Evolutionary conservation across 2,329 filamentous ascomycete genomes (phyloP).

Genomic region (Aspergillus luchuensis): DNA sequence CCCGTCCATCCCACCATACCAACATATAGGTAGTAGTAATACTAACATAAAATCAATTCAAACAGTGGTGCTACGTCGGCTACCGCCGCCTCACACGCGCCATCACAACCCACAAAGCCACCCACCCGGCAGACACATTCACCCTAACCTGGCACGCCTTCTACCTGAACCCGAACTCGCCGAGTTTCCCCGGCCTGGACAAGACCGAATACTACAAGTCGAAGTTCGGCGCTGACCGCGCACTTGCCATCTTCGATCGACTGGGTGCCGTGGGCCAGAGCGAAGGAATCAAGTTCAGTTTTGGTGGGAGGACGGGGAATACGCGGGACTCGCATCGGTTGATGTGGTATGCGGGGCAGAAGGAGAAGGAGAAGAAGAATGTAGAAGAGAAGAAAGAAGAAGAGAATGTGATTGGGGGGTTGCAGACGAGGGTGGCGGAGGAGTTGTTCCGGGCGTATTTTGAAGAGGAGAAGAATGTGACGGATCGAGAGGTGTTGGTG

Average conservation of each 20-base stretch:
- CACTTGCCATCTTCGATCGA: slow-evolving; percentile 58
- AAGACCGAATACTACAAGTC: slow-evolving; percentile 61
- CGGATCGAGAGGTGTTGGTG: slow-evolving; percentile 55
- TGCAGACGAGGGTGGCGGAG: slow-evolving; percentile 63
- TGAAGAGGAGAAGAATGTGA: slow-evolving; percentile 66
- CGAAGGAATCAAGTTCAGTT: slow-evolving; percentile 73
- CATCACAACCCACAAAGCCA: slow-evolving; percentile 66
- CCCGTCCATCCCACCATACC: slow-evolving; percentile 3
- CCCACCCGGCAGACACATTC: slow-evolving; percentile 70
- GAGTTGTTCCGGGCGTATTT: slow-evolving; percentile 68
- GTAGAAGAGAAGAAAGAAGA: slow-evolving; percentile 11
- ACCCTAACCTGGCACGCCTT: slow-evolving; percentile 75
- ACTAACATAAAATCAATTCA: slow-evolving; percentile 16
- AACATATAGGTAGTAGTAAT: too few species aligned
- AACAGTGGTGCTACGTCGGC: slow-evolving; percentile 71
- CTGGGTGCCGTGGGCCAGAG: slow-evolving; percentile 60
- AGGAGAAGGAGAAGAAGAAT: slow-evolving; percentile 45
- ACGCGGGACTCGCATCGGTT: slow-evolving; percentile 79
- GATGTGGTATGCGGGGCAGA: slow-evolving; percentile 67
- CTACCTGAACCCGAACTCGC: slow-evolving; percentile 71
- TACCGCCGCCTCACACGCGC: slow-evolving; percentile 73
- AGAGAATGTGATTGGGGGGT: slow-evolving; percentile 42
- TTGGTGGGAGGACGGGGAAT: slow-evolving; percentile 70
- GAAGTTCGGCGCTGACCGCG: slow-evolving; percentile 67
- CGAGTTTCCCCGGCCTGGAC: slow-evolving; percentile 52